Base-by-base conservation (phyloP, 2,329 filamentous ascomycete genomes). In the Hymenoscyphus fructigenus region DNA sequence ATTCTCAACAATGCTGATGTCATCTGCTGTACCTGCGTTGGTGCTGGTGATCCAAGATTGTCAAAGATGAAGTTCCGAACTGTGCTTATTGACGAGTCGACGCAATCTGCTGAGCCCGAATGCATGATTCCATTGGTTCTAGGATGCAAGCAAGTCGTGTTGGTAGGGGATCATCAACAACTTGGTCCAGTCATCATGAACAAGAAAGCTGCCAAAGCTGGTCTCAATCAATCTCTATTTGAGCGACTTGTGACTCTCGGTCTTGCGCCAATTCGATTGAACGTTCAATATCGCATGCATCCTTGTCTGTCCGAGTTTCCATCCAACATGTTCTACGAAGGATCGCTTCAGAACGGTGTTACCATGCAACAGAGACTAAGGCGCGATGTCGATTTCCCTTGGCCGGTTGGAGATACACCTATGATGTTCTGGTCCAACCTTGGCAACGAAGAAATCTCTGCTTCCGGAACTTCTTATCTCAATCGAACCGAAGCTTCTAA, bases 391-490 rank as follows among this genome's bases (percentile, higher is more conserved):
- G 95, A 99, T 78, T 99, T 99, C 77, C 95, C 95, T 14, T 99
- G 95, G 95, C 95, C 95, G 2, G 92, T 97, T 34, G 87, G 84
- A 23, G 94, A 98, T 76, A 92, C 89, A 71, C 95, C 95, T 2
- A 99, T 99, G 95, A 98, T 98, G 95, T 99, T 99, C 81, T 99
- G 95, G 95, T 96, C 93, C 29, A 99, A 99, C 76, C 82, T 97
- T 63, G 95, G 95, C 66, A 96, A 96, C 66, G 95, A 99, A 78
- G 95, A 99, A 78, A 99, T 99, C 60, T 97, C 94, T 6, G 95
- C 95, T 0, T 97, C 93, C 29, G 95, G 95, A 75, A 99, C 95
- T 2, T 98, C 94, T 2, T 99, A 99, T 75, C 89, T 99, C 70
- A 99, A 99, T 79, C 91, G 95, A 57, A 98, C 95, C 1, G 95